These are phyloP conservation scores for Botrytis elliptica DNA, from an alignment of 2,329 filamentous ascomycete genomes.

Conservation along the genomic window DNA sequence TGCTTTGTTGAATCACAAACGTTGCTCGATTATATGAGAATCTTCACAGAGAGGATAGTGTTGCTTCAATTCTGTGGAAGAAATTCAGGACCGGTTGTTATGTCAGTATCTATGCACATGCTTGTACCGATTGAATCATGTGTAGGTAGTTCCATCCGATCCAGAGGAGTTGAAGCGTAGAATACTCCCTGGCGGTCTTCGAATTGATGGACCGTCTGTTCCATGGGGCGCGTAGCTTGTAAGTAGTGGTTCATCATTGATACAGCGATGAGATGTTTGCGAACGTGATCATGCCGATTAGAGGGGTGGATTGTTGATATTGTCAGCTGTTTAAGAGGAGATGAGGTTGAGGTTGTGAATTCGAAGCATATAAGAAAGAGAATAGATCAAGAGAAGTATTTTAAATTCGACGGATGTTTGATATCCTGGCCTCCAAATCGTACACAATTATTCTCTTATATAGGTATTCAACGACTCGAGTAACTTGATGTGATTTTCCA, in stretches of 20 bases:
- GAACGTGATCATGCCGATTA: conserved; percentile 43
- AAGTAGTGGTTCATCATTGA: conserved; percentile 46
- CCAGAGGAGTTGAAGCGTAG: conserved; percentile 20
- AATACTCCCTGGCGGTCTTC: conserved; percentile 28
- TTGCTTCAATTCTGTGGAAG: no score
- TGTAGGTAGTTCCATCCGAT: not conserved
- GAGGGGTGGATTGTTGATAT: conserved; percentile 45
- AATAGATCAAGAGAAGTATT: not conserved
- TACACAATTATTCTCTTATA: not conserved
- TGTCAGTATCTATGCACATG: no score
- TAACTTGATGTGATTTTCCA: not conserved
- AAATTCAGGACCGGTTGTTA: no score
- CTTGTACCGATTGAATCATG: no score
- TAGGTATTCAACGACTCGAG: not conserved
- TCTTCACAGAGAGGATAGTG: no score
- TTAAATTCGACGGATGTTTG: not conserved
- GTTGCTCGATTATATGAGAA: no score
- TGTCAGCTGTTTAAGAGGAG: not conserved
- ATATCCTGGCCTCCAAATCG: not conserved
- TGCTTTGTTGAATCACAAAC: no score
- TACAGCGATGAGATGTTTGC: conserved; percentile 46
- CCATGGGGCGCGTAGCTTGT: conserved; percentile 46
- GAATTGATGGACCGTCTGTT: conserved; percentile 35
- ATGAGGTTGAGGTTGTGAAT: not conserved
- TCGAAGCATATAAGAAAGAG: not conserved